Percentiles rank a stretch among this genome's conserved stretches.
These are phyloP conservation scores for Micractinium conductrix DNA, from an alignment of 139 green algal species.

Conservation along the genomic window DNA sequence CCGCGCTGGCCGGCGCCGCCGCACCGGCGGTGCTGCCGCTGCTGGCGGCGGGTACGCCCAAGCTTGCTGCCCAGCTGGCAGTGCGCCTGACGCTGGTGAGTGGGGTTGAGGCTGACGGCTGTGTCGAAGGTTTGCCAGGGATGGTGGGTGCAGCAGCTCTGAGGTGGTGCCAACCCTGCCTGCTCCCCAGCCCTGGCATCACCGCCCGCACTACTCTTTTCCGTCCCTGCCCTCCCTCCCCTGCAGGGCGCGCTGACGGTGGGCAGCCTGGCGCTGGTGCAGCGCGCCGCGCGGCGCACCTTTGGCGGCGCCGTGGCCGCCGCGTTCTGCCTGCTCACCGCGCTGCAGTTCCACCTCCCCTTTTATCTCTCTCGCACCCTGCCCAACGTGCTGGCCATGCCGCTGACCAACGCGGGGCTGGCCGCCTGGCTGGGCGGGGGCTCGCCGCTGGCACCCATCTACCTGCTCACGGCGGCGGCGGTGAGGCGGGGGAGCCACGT, in stretches of 20 bases:
- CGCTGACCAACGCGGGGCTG: constrained; percentile 53
- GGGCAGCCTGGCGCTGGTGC: constrained; percentile 37
- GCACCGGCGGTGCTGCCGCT: constrained; percentile 3
- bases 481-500: not conserved
- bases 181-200: not conserved
- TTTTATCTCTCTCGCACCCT: constrained; percentile 83
- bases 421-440: constrained; percentile 51
- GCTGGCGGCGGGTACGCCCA: not conserved
- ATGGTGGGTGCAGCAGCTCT: too few species aligned
- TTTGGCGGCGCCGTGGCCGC: constrained; percentile 32
- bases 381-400: constrained; percentile 83
- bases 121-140: too few species aligned
- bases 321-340: constrained; percentile 52
- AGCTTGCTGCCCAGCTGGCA: constrained; percentile 21
- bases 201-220: not conserved
- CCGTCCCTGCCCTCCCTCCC: not conserved
- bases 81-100: constrained; percentile 44
- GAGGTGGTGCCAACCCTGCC: too few species aligned
- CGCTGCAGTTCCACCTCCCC: constrained; percentile 85
- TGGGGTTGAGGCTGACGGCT: too few species aligned
- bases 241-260: constrained; percentile 38
- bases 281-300: not conserved
- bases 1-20: not conserved
- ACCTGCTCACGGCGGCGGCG: constrained; percentile 50
- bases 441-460: constrained; percentile 25